These are phyloP conservation scores for Spatholobus suberectus DNA, from an alignment of 306 rosid genomes.

Conservation along the genomic window DNA sequence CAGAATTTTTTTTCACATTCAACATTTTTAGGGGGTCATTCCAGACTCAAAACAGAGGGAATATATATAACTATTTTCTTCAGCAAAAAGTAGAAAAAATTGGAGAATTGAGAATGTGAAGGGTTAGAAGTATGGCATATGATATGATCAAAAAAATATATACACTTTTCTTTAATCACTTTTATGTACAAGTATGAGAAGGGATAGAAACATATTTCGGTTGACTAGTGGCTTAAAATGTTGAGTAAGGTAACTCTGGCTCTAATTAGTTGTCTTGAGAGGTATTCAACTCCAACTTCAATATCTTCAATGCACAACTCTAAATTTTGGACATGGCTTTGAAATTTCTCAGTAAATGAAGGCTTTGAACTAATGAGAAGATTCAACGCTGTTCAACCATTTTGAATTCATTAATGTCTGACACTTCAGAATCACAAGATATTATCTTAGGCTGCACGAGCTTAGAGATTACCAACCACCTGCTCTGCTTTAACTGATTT, in stretches of 20 bases:
- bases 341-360: neutral
- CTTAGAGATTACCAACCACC: conserved; percentile 36
- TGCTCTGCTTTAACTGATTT: conserved; percentile 22
- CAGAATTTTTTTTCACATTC: neutral
- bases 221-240: conserved; percentile 15
- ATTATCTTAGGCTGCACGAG: conserved; percentile 7
- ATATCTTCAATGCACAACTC: conserved; percentile 33
- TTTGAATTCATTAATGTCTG: conserved; percentile 34
- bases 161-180: conserved; percentile 7
- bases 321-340: neutral
- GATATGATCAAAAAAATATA: neutral
- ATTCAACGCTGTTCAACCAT: conserved; percentile 24
- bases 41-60: neutral
- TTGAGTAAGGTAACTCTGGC: conserved; percentile 34
- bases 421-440: conserved; percentile 21
- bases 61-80: neutral
- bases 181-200: neutral
- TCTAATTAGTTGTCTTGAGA: conserved; percentile 34
- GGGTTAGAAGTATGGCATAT: neutral
- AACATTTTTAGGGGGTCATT: neutral
- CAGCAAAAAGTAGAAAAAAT: neutral
- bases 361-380: conserved; percentile 23
- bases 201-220: neutral
- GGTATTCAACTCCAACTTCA: conserved; percentile 14
- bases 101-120: neutral